Evolutionary conservation across 208 protist species (phyloP).

Genomic region (Porcisia hertigi): DNA sequence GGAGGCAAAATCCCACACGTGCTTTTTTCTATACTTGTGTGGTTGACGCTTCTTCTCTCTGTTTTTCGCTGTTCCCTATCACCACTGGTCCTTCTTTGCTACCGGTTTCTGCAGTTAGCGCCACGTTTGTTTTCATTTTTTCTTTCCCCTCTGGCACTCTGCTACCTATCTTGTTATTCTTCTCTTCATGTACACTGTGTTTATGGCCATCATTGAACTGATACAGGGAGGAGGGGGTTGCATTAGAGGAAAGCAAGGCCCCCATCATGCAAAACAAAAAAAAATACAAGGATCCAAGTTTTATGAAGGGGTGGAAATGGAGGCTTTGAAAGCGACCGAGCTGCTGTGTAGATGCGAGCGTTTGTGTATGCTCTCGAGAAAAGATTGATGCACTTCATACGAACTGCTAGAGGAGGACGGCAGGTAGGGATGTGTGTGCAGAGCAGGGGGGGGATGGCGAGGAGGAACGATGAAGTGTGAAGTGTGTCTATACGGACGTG

Average conservation of each 20-base stretch:
- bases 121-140: conserved; percentile 2
- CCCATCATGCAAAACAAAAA: neutral
- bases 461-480: neutral
- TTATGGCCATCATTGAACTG: neutral
- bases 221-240: neutral
- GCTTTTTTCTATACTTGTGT: neutral
- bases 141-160: neutral
- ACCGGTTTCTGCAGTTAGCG: neutral
- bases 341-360: neutral
- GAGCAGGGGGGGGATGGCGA: too few species aligned
- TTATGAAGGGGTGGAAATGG: neutral
- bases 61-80: neutral
- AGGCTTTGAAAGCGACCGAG: neutral
- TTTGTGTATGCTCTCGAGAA: neutral
- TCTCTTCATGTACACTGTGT: neutral
- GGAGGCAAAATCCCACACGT: neutral
- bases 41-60: neutral
- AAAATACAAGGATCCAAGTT: neutral
- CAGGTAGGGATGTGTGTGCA: neutral
- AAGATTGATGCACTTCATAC: neutral
- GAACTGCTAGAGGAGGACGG: neutral
- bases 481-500: neutral
- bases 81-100: neutral
- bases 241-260: neutral
- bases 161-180: neutral